These are phyloP conservation scores for Artemisia annua DNA, from an alignment of 129 eudicot species.

Conservation along the genomic window DNA sequence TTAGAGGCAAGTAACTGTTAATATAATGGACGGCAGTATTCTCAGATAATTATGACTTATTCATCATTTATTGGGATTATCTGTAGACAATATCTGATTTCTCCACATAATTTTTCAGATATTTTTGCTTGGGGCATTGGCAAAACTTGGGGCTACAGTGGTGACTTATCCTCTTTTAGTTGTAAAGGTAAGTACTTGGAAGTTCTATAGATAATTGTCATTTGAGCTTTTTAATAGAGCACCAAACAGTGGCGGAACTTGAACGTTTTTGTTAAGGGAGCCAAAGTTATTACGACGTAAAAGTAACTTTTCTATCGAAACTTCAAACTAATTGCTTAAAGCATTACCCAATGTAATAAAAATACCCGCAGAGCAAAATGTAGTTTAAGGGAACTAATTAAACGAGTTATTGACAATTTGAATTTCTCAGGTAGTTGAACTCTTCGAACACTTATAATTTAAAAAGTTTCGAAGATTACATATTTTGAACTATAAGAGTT, in stretches of 20 bases:
- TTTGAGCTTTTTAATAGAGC: not conserved
- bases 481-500: no score
- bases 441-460: no score
- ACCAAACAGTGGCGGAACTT: not conserved
- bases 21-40: not conserved
- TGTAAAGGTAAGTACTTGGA: slow-evolving; percentile 61
- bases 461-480: not conserved
- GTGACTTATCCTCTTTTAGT: slow-evolving; percentile 95
- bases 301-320: no score
- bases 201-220: not conserved
- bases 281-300: no score
- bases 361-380: no score
- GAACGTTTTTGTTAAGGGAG: not conserved
- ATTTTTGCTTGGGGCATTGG: slow-evolving; percentile 90
- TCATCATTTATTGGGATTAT: not conserved
- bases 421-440: no score
- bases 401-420: no score
- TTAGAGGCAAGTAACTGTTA: slow-evolving; percentile 63
- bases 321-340: no score
- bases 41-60: slow-evolving; percentile 9
- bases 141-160: slow-evolving; percentile 98
- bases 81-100: slow-evolving; percentile 14
- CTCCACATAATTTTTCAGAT: slow-evolving; percentile 43
- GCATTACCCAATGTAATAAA: no score
- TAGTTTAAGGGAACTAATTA: no score